Evolutionary conservation across 2,329 filamentous ascomycete species (phyloP).

Genomic region (Cucurbitaria berberidis): DNA sequence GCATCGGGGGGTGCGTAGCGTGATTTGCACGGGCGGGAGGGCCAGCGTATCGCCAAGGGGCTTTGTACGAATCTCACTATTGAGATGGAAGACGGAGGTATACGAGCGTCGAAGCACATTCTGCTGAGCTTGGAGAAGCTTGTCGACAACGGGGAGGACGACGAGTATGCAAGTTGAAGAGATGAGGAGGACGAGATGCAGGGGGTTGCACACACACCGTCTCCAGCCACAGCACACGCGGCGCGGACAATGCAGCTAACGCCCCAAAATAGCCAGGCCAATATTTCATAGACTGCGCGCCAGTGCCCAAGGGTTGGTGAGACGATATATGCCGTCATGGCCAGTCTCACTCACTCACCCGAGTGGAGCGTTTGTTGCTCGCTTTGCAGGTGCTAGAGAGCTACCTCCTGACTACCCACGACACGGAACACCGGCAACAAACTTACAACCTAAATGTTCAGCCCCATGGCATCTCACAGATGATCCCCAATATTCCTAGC

Average conservation of each 20-base stretch:
- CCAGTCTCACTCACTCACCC: no score
- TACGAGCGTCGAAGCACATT: neutral
- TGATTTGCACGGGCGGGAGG: neutral
- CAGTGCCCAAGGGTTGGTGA: conserved; percentile 5
- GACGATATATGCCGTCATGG: conserved; percentile 9
- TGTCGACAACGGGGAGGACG: no score
- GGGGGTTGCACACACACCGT: no score
- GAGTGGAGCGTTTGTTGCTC: neutral
- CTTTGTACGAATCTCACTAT: neutral
- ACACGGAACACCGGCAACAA: no score
- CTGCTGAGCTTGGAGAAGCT: conserved; percentile 1
- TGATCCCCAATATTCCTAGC: no score
- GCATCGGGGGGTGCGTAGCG: conserved; percentile 4
- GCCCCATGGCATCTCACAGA: no score
- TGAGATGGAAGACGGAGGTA: neutral
- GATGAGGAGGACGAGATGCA: conserved; percentile 2
- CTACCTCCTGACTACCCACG: no score
- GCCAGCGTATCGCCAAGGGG: conserved; percentile 7
- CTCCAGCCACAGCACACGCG: conserved; percentile 14
- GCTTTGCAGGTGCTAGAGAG: neutral
- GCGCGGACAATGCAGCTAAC: conserved; percentile 4
- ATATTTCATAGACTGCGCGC: conserved; percentile 6
- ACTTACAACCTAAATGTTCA: no score
- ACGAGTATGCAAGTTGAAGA: no score
- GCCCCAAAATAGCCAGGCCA: conserved; percentile 13